Percentiles rank a stretch among this genome's conserved stretches.
phyloP scores from a whole-genome alignment of 257 asterid species.

The Solanum dulcamara region DNA sequence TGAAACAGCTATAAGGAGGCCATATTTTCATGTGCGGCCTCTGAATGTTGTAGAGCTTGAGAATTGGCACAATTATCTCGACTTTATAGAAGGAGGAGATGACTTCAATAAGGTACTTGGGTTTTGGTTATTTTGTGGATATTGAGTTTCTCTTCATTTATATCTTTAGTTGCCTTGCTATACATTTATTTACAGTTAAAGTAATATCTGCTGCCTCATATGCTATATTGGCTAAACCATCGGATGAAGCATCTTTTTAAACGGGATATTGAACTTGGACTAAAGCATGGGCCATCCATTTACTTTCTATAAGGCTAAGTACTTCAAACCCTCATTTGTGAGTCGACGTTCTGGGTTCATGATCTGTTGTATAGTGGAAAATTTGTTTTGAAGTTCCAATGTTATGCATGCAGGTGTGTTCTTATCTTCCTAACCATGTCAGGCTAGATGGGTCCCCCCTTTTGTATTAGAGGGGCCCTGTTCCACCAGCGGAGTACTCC shows the following conservation, averaged over 20 bases:
- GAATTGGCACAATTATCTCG: constrained; percentile 93
- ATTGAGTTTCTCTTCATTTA: constrained; percentile 27
- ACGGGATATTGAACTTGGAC: constrained; percentile 97
- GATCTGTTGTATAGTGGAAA: constrained; percentile 46
- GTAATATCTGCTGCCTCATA: constrained; percentile 83
- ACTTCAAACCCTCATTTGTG: constrained; percentile 93
- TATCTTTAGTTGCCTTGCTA: constrained; percentile 87
- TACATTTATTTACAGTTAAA: constrained; percentile 87
- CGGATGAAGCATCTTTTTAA: constrained; percentile 91
- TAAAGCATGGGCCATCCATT: constrained; percentile 95
- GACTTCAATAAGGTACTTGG: constrained; percentile 86
- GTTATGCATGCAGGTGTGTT: constrained; percentile 99
- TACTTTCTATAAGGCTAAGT: constrained; percentile 98
- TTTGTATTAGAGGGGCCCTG: constrained; percentile 79
- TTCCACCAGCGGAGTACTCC: constrained; percentile 77
- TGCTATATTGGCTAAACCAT: constrained; percentile 93
- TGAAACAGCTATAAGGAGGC: constrained; percentile 94
- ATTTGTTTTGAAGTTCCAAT: constrained; percentile 65
- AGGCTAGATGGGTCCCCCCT: constrained; percentile 89
- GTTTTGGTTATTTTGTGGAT: constrained; percentile 16
- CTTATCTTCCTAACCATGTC: constrained; percentile 98
- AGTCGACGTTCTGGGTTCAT: constrained; percentile 94
- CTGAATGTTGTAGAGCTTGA: constrained; percentile 86
- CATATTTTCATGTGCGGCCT: constrained; percentile 95
- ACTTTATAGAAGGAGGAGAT: constrained; percentile 70